A percentile compares a stretch with the other conserved stretches of the same genome.
These are phyloP conservation scores for Madurella fahalii DNA, from an alignment of 2,329 filamentous ascomycete genomes.

Conservation along the genomic window DNA sequence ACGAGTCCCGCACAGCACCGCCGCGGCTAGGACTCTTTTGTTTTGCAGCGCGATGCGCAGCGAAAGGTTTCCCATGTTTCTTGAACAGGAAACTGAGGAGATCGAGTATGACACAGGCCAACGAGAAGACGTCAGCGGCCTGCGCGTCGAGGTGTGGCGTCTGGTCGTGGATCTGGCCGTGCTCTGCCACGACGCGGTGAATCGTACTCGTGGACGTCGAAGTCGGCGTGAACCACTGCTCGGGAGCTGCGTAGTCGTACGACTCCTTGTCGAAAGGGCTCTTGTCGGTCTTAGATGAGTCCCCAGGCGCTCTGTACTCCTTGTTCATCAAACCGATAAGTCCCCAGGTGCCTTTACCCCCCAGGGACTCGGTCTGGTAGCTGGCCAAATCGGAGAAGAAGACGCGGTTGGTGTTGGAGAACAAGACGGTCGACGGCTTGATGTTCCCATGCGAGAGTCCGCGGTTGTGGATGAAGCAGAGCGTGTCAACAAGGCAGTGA, in stretches of 20 bases:
- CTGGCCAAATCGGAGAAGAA: conserved; percentile 61
- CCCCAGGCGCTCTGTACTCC: no score
- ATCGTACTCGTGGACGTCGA: conserved; percentile 20
- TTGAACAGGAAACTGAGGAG: conserved; percentile 66
- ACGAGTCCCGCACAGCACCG: conserved; percentile 62
- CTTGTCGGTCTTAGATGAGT: conserved; percentile 34
- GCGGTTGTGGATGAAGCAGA: conserved; percentile 63
- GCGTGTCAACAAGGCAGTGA: conserved; percentile 65
- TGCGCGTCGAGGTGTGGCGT: conserved; percentile 48
- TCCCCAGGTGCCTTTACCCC: conserved; percentile 34
- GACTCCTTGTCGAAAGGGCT: conserved; percentile 59
- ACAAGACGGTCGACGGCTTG: conserved; percentile 65
- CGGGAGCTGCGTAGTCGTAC: conserved; percentile 71
- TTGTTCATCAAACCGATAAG: no score
- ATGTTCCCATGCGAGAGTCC: conserved; percentile 65
- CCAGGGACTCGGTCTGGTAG: conserved; percentile 42
- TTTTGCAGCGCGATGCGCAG: conserved; percentile 61
- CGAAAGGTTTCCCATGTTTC: conserved; percentile 61
- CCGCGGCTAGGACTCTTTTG: conserved; percentile 56
- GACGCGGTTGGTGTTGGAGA: conserved; percentile 61
- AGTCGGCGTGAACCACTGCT: conserved; percentile 51
- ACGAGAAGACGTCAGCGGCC: conserved; percentile 67
- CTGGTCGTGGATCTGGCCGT: conserved; percentile 32
- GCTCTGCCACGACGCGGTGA: conserved; percentile 31
- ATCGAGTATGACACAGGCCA: conserved; percentile 70